phyloP scores from a whole-genome alignment of 78 protist genomes.

The Parvularia atlantis region DNA sequence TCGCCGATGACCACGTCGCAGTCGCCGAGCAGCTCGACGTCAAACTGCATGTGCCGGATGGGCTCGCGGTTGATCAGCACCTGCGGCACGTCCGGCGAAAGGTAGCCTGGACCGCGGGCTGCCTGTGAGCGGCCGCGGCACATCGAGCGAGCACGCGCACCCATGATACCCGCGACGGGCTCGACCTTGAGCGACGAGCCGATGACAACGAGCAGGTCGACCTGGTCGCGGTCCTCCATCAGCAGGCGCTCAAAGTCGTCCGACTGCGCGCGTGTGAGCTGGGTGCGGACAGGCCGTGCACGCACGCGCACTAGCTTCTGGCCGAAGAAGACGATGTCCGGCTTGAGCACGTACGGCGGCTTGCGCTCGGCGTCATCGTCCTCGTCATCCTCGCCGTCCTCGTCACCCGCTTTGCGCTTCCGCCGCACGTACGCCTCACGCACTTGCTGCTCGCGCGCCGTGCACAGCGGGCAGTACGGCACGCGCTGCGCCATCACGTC shows the following conservation, averaged over 20 bases:
- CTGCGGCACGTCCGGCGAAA: neutral
- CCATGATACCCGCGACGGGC: neutral
- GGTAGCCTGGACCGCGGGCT: neutral
- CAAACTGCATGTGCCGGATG: constrained; percentile 1
- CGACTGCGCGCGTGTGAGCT: neutral
- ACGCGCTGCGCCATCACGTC: no score
- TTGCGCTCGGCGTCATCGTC: neutral
- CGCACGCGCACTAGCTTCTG: constrained; percentile 14
- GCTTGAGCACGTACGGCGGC: constrained; percentile 15
- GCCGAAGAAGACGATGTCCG: constrained; percentile 51
- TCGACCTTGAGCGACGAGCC: constrained; percentile 39
- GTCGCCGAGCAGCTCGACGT: constrained; percentile 6
- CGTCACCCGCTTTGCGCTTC: no score
- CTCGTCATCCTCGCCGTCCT: neutral
- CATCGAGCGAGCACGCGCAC: neutral
- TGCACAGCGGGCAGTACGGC: neutral
- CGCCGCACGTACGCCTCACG: no score
- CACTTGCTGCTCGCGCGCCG: no score
- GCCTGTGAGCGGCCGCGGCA: no score
- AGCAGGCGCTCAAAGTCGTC: neutral
- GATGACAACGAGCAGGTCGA: constrained; percentile 29
- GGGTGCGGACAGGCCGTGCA: no score
- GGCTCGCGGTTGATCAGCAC: constrained; percentile 47
- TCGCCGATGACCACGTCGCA: neutral
- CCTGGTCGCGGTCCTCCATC: neutral